A percentile compares a stretch with the other conserved stretches of the same genome.
These are phyloP conservation scores for Diaporthe eres DNA, from an alignment of 2,329 filamentous ascomycete species.

Conservation along the genomic window DNA sequence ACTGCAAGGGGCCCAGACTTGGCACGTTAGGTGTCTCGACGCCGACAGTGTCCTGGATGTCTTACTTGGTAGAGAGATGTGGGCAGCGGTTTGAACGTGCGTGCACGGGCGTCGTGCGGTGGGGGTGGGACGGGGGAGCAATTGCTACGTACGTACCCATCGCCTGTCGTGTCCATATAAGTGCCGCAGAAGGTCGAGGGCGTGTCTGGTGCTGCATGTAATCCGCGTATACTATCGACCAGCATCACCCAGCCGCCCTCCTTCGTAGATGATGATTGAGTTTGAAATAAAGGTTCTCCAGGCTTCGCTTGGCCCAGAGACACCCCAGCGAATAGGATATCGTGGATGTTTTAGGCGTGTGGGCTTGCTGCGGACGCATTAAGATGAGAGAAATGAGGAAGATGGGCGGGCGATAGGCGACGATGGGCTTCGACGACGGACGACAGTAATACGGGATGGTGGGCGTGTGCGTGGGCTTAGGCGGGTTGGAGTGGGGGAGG, in stretches of 20 bases:
- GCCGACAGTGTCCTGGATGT: constrained; percentile 1
- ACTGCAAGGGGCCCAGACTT: constrained; percentile 27
- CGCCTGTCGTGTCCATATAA: not conserved
- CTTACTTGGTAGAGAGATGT: not conserved
- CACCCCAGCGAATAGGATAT: constrained; percentile 4
- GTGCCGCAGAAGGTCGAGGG: too few species aligned
- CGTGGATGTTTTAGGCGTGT: not conserved
- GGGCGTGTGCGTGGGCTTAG: not conserved
- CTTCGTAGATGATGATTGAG: not conserved
- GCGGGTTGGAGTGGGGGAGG: not conserved
- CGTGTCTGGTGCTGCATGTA: too few species aligned
- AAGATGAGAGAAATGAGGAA: constrained; percentile 15
- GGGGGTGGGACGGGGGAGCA: not conserved
- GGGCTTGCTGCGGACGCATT: constrained; percentile 16
- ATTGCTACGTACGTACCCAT: constrained; percentile 1
- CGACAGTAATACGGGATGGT: not conserved
- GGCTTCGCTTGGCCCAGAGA: not conserved
- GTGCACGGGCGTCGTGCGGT: constrained; percentile 10
- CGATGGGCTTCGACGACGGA: not conserved
- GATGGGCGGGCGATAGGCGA: not conserved
- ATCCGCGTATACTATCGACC: too few species aligned
- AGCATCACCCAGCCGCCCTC: not conserved
- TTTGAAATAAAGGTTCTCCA: not conserved
- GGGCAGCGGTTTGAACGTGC: not conserved
- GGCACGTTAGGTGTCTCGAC: constrained; percentile 19